Conservation (phyloP, 768 basidiomycete species). For the Epithele typhae region DNA sequence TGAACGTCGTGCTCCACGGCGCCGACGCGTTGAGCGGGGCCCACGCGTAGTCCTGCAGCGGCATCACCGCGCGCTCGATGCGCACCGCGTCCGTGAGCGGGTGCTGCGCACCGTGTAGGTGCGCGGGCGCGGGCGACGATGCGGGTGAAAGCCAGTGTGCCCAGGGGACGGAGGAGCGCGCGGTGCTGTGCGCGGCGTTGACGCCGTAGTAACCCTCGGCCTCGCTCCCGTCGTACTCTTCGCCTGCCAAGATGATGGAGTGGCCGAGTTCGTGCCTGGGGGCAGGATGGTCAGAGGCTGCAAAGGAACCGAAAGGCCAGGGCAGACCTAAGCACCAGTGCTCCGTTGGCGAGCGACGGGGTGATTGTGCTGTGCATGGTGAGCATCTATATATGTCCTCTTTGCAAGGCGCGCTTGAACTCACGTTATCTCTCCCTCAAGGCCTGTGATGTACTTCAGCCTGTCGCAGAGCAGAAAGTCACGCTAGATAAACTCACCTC, state of each 20-base stretch:
- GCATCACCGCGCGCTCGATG: constrained; percentile 69
- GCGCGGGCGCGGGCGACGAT: neutral
- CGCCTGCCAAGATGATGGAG: constrained; percentile 75
- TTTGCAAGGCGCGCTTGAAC: no score
- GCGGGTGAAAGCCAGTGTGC: constrained; percentile 57
- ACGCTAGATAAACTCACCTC: no score
- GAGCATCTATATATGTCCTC: no score
- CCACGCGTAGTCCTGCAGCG: constrained; percentile 75
- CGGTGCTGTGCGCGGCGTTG: constrained; percentile 47
- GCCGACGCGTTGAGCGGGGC: constrained; percentile 56
- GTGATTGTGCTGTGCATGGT: no score
- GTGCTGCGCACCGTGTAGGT: constrained; percentile 2
- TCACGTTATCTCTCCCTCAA: no score
- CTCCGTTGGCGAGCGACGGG: no score
- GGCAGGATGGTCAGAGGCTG: no score
- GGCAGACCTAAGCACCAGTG: no score
- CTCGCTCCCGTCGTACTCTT: constrained; percentile 79
- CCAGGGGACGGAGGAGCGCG: constrained; percentile 51
- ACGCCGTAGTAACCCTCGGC: constrained; percentile 71
- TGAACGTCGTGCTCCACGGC: constrained; percentile 56
- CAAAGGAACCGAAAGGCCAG: no score
- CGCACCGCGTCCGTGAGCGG: constrained; percentile 24
- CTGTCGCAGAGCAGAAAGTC: no score
- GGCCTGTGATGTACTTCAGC: no score
- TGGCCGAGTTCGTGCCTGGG: constrained; percentile 85